Conservation (phyloP, 2,329 filamentous ascomycete genomes). For the Lomentospora prolificans region DNA sequence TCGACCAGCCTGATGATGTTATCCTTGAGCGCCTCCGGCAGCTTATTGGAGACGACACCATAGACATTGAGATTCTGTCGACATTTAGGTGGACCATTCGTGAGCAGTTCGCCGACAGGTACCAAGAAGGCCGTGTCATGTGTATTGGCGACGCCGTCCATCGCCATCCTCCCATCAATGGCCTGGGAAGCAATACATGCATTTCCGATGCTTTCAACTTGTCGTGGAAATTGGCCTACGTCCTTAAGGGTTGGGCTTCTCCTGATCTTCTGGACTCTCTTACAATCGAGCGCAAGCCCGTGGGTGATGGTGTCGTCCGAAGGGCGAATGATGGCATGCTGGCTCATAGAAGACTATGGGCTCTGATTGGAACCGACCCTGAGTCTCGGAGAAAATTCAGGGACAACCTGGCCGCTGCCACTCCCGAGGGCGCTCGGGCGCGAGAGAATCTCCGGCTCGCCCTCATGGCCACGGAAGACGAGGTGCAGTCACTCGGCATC, state of each 20-base stretch:
- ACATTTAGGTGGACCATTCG: constrained; percentile 44
- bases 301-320: constrained; percentile 28
- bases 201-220: constrained; percentile 38
- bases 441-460: constrained; percentile 26
- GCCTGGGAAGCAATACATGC: constrained; percentile 41
- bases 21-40: constrained; percentile 25
- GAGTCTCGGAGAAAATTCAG: constrained; percentile 18
- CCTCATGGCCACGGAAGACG: constrained; percentile 26
- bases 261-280: constrained; percentile 26
- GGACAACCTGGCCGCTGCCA: constrained; percentile 22
- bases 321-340: constrained; percentile 17
- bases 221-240: constrained; percentile 37
- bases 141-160: constrained; percentile 42
- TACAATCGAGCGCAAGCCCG: constrained; percentile 29
- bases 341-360: constrained; percentile 27
- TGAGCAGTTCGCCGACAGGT: constrained; percentile 43
- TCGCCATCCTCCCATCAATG: constrained; percentile 39
- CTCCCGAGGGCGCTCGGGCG: constrained; percentile 22
- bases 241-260: constrained; percentile 22
- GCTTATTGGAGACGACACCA: constrained; percentile 38
- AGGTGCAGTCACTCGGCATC: constrained; percentile 40
- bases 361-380: constrained; percentile 18
- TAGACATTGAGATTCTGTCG: constrained; percentile 34
- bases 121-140: constrained; percentile 28
- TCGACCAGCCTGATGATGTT: neutral